phyloP scores from a whole-genome alignment of 2,329 filamentous ascomycete genomes.

The Didymella exigua region DNA sequence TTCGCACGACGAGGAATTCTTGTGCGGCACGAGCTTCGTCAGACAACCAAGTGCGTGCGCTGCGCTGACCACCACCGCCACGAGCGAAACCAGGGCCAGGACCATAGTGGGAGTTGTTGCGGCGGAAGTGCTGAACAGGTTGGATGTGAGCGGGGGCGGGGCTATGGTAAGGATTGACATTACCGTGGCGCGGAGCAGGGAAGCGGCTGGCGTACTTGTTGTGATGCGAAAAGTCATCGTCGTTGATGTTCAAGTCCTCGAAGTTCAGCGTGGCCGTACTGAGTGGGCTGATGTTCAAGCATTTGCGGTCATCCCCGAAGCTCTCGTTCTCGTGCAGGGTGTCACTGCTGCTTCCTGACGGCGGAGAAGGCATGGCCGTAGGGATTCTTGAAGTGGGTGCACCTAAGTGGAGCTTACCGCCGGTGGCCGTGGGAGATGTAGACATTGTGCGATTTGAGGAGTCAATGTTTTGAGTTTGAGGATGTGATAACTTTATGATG shows the following conservation, averaged over 20 bases:
- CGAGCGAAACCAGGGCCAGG: background rate
- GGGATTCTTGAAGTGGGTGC: background rate
- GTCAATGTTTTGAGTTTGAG: background rate
- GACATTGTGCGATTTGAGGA: background rate
- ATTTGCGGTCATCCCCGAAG: slow-evolving; percentile 6
- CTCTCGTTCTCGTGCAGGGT: slow-evolving; percentile 17
- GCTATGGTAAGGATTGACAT: background rate
- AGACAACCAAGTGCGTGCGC: slow-evolving; percentile 35
- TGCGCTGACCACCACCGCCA: slow-evolving; percentile 10
- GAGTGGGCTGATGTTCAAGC: slow-evolving; percentile 15
- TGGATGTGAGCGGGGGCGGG: background rate
- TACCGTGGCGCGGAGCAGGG: slow-evolving; percentile 12
- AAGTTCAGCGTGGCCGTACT: slow-evolving; percentile 23
- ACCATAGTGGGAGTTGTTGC: background rate
- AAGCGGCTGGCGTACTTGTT: slow-evolving; percentile 11
- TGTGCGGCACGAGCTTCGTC: slow-evolving; percentile 32
- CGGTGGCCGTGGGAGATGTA: too few species aligned
- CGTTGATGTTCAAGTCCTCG: slow-evolving; percentile 14
- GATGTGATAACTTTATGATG: background rate
- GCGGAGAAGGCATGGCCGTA: background rate
- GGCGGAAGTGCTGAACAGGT: background rate
- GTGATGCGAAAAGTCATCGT: background rate
- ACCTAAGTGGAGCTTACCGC: background rate
- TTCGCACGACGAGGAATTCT: slow-evolving; percentile 40
- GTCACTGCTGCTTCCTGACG: slow-evolving; percentile 19